These are phyloP conservation scores for Omphalea diandra DNA, from an alignment of 441 rosid genomes.

Conservation along the genomic window DNA sequence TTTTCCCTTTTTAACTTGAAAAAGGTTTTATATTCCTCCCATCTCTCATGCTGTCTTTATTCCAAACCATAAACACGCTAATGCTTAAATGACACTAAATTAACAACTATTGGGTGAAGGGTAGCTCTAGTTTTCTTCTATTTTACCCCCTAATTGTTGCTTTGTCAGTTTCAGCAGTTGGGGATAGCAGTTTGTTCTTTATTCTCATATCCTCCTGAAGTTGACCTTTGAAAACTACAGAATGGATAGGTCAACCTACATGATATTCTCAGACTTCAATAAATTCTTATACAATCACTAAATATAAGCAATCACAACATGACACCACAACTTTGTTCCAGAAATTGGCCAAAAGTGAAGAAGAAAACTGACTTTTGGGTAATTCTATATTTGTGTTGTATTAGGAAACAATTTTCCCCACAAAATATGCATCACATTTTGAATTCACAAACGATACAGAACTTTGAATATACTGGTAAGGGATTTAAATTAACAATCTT, in stretches of 20 bases:
- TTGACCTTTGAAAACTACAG: constrained; percentile 37
- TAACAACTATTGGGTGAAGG: constrained; percentile 11
- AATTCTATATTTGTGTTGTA: not conserved
- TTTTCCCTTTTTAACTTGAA: not conserved
- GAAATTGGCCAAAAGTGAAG: not conserved
- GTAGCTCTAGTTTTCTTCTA: constrained; percentile 11
- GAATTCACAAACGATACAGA: not conserved
- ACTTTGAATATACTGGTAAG: not conserved
- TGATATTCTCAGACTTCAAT: constrained; percentile 13
- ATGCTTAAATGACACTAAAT: not conserved
- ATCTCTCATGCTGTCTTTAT: not conserved
- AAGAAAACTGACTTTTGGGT: not conserved
- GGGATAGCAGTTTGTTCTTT: constrained; percentile 31
- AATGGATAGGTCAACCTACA: constrained; percentile 39
- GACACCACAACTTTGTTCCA: not conserved
- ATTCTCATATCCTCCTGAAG: constrained; percentile 29
- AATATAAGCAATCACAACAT: not conserved
- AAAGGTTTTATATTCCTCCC: not conserved
- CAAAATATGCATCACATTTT: not conserved
- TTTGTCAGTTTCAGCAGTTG: constrained; percentile 43
- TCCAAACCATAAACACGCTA: constrained; percentile 3
- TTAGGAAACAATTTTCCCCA: not conserved
- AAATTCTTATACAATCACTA: not conserved
- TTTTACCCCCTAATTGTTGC: constrained; percentile 27
- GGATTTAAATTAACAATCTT: not conserved